Evolutionary conservation across 495 filamentous ascomycete species (phyloP), one percentile per base, ranked within the genome.

Genomic region (Aspergillus incahuasiensis): DNA sequence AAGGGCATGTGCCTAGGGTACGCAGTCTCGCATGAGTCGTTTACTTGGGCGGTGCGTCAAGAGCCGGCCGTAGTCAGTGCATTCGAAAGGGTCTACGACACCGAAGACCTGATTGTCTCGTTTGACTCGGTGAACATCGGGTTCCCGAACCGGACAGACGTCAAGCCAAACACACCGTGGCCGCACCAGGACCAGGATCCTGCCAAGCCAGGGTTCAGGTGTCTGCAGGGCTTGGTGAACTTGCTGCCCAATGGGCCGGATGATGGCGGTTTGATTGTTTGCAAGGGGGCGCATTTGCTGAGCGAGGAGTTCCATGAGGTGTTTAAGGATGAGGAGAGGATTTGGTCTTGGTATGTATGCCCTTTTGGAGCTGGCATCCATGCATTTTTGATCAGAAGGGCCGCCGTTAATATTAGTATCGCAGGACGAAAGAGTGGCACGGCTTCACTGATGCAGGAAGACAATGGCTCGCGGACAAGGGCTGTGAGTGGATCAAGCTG

Each of bases 51-150:
- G 0, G 51, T 74, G 21, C 67, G 73, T 5, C 56, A 59, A 24
- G 73, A 74, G 55, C 69, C 73, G 2, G 73, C 72, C 1, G 71
- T 76, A 5, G 45, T 75, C 20, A 54, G 57, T 0, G 65, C 68
- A 0, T 78, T 78, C 38, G 69, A 67, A 34, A 68, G 71, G 56
- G 62, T 78, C 54, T 70, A 68, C 24, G 60, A 67, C 18, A 69
- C 67, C 21, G 52, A 65, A 13, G 73, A 78, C 25, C 46, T 78
- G 19, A 69, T 76, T 46, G 72, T 75, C 11, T 76, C 73, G 0
- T 78, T 78, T 48, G 72, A 76, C 51, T 68, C 64, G 1, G 57
- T 71, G 50, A 77, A 77, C 52, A 61, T 77, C 52, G 58, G 62
- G 15, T 70, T 74, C 40, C 65, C 70, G 18, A 69, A 74, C 24